Conservation (phyloP, 768 basidiomycete genomes). For the Hypsizygus marmoreus region DNA sequence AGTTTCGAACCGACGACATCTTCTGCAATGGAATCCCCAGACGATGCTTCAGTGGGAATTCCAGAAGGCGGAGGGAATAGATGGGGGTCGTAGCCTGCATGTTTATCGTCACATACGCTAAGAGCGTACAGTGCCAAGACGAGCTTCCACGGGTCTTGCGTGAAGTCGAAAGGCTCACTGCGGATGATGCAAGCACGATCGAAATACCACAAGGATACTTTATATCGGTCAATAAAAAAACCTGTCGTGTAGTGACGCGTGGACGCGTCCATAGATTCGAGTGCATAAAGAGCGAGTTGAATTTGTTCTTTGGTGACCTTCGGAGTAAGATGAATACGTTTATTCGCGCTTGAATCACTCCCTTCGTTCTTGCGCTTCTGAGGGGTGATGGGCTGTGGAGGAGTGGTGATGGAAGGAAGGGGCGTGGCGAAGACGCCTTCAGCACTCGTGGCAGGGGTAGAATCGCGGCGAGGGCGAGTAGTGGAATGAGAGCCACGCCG, state of each 20-base stretch:
- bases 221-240: conserved; percentile 19
- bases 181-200: conserved; percentile 23
- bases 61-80: neutral
- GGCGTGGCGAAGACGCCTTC: no score
- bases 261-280: conserved; percentile 8
- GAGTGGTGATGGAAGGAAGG: no score
- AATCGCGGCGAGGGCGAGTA: no score
- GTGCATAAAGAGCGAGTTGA: neutral
- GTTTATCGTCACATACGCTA: conserved; percentile 9
- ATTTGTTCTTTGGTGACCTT: no score
- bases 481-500: no score
- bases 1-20: neutral
- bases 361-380: no score
- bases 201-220: conserved; percentile 27
- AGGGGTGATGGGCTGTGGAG: no score
- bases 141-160: conserved; percentile 15
- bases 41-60: neutral
- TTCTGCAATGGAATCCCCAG: conserved; percentile 3
- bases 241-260: conserved; percentile 21
- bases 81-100: conserved; percentile 12
- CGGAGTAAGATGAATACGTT: no score
- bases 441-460: no score
- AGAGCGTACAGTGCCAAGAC: conserved; percentile 21
- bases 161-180: conserved; percentile 20
- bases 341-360: no score